These are phyloP conservation scores for Cucurbita ficifolia DNA, from an alignment of 306 rosid genomes.

Conservation along the genomic window DNA sequence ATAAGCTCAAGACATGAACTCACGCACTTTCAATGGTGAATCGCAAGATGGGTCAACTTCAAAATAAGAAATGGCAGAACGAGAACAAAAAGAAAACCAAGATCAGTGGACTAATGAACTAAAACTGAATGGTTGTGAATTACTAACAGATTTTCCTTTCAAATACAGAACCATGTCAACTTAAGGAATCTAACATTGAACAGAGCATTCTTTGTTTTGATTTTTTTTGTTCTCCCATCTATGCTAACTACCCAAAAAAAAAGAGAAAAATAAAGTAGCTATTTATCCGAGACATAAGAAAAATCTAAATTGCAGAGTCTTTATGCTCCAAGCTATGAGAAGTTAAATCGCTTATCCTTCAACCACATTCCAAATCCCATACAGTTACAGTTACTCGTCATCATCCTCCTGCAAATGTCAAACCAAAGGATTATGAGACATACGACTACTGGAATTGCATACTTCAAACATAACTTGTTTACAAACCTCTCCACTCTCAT, in stretches of 20 bases:
- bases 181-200: background rate
- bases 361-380: background rate
- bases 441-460: background rate
- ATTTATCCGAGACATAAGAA: background rate
- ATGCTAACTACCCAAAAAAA: background rate
- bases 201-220: background rate
- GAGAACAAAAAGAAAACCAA: background rate
- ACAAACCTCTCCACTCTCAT: slow-evolving; percentile 33
- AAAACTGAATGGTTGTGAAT: background rate
- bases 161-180: slow-evolving; percentile 1
- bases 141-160: background rate
- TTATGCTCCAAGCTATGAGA: background rate
- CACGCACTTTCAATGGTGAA: background rate
- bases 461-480: background rate
- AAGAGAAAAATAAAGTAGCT: background rate
- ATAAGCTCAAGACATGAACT: background rate
- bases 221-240: background rate
- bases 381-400: slow-evolving; percentile 23
- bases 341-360: slow-evolving; percentile 2
- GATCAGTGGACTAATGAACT: background rate
- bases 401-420: slow-evolving; percentile 34
- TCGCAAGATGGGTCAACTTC: background rate
- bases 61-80: background rate
- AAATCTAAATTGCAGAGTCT: slow-evolving; percentile 9
- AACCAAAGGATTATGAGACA: background rate